Base-by-base conservation (phyloP, 208 protist species). In the Crithidia brevicula region DNA sequence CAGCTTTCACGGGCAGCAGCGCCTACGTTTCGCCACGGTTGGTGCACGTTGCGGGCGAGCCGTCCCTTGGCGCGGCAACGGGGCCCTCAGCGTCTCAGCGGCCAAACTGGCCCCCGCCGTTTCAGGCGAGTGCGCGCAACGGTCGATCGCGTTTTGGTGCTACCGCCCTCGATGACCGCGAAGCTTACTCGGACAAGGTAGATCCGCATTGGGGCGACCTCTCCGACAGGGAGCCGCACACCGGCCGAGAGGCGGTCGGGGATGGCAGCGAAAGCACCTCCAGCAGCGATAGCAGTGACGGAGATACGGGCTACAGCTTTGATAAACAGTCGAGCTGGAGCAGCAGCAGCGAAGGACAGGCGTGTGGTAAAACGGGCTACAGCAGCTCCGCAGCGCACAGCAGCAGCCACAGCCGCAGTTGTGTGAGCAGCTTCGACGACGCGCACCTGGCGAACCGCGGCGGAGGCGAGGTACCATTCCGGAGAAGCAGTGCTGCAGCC, bases 311-410 rank as follows among this genome's bases (percentile, higher is more conserved):
- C 31, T n/a, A n/a, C n/a, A 58, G 61, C 61, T 34, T 34, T 20
- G 59, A 22, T 5, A 49, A n/a, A 23, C 61, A 49, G 3, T 67
- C 30, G 18, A 67, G 23, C 22, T 20, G 33, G 28, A 60, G 38
- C 54, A 60, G 54, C 54, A 60, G 61, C 36, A 43, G 45, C 47
- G n/a, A n/a, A n/a, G n/a, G n/a, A n/a, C n/a, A n/a, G n/a, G n/a
- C n/a, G n/a, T n/a, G n/a, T n/a, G n/a, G n/a, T n/a, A n/a, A n/a
- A n/a, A n/a, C n/a, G n/a, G 43, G 46, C 59, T 28, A 30, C 59
- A 52, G 45, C 59, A 53, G 47, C 22, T 18, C 13, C 46, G 33
- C 22, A 23, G 38, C 18, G 25, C 57, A 51, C n/a, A 63, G 57
- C 57, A 63, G 43, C 43, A 33, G 42, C 43, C 0, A 63, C 42